These are phyloP conservation scores for Geranomyces variabilis DNA, from an alignment of 192 early-diverging fungal genomes.

Conservation along the genomic window DNA sequence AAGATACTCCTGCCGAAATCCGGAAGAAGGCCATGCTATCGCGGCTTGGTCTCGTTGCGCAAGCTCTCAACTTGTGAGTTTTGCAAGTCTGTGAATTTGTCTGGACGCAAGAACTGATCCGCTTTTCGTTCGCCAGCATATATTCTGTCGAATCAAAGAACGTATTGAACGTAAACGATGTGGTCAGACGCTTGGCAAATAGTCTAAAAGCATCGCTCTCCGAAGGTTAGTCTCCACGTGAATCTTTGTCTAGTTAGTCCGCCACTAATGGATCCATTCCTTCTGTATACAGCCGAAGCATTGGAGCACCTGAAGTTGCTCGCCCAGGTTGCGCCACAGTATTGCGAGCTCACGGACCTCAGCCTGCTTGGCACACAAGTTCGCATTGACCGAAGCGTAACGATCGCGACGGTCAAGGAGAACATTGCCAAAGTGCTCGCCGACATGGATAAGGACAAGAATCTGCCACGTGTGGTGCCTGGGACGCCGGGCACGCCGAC, in stretches of 20 bases:
- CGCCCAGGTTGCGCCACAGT: slow-evolving; percentile 36
- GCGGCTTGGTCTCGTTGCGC: slow-evolving; percentile 30
- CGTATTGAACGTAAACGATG: slow-evolving; percentile 34
- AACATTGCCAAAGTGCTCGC: background rate
- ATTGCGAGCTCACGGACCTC: slow-evolving; percentile 32
- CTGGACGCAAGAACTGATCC: background rate
- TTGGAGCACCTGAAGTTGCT: slow-evolving; percentile 33
- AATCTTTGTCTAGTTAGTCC: background rate
- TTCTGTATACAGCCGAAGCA: slow-evolving; percentile 25
- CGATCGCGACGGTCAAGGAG: background rate
- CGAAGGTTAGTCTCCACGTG: slow-evolving; percentile 23
- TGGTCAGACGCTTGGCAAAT: slow-evolving; percentile 30
- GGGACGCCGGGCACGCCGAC: too few species aligned
- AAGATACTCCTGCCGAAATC: slow-evolving; percentile 31
- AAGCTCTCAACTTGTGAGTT: slow-evolving; percentile 35
- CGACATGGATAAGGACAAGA: background rate
- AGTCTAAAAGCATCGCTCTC: slow-evolving; percentile 27
- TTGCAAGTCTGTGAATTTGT: background rate
- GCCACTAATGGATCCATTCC: background rate
- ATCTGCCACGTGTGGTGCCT: too few species aligned
- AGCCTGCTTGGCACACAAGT: slow-evolving; percentile 7
- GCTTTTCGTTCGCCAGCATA: slow-evolving; percentile 8
- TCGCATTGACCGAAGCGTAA: slow-evolving; percentile 11
- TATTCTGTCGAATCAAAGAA: slow-evolving; percentile 25
- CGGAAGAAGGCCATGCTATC: slow-evolving; percentile 39